Percentiles rank a stretch among this genome's conserved stretches.
phyloP scores from a whole-genome alignment of 495 filamentous ascomycete species.

The Trichoderma orchidacearum region DNA sequence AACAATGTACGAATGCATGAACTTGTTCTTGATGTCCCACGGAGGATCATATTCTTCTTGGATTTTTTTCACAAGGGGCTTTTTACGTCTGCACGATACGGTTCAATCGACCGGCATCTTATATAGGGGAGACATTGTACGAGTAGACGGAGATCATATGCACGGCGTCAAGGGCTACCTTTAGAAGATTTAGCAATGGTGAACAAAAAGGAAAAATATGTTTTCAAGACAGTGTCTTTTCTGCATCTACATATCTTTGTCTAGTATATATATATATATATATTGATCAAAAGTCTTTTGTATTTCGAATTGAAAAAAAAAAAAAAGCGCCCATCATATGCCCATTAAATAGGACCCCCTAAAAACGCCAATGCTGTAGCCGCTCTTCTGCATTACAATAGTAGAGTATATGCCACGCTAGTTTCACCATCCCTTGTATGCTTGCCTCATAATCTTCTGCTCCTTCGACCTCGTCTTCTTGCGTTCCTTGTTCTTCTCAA shows the following conservation, averaged over 20 bases:
- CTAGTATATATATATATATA: not conserved
- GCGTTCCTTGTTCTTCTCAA: slow-evolving; percentile 71
- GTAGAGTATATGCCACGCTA: not conserved
- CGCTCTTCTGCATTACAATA: not conserved
- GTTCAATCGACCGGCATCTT: too few species aligned
- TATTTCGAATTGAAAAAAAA: not conserved
- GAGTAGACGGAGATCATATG: not conserved
- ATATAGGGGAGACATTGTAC: not conserved
- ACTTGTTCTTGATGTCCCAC: too few species aligned
- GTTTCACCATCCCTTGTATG: slow-evolving; percentile 14
- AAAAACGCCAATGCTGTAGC: slow-evolving; percentile 4
- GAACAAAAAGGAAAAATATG: not conserved
- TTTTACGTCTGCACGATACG: too few species aligned
- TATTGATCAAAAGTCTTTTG: not conserved
- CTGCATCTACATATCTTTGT: not conserved
- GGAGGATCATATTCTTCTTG: too few species aligned
- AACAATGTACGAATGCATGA: too few species aligned
- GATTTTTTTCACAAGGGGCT: too few species aligned
- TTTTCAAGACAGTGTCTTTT: not conserved
- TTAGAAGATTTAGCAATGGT: not conserved
- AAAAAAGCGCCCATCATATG: not conserved
- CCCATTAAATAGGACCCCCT: not conserved
- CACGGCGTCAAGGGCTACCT: not conserved
- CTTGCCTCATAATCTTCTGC: slow-evolving; percentile 56
- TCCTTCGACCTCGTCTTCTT: slow-evolving; percentile 62